A percentile compares a stretch with the other conserved stretches of the same genome.
Conservation (phyloP, 257 asterid species). For the Gentiana macrophylla region DNA sequence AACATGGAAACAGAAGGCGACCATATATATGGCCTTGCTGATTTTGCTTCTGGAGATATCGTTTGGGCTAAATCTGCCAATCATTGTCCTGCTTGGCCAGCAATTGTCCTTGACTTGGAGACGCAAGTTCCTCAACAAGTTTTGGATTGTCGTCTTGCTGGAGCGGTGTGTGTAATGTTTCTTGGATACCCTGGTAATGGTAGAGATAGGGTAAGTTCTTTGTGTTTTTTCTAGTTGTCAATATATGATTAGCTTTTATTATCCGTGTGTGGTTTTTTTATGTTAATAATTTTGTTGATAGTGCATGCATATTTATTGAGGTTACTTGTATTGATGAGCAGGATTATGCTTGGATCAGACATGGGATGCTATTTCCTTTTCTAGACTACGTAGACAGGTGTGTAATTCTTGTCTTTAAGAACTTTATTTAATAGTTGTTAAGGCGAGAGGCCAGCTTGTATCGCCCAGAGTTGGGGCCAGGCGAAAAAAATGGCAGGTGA, state of each 20-base stretch:
- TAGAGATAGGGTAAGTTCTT: constrained; percentile 70
- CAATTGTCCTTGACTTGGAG: constrained; percentile 72
- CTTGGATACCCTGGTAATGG: constrained; percentile 95
- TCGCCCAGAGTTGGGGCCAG: too few relatives aligned
- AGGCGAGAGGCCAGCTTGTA: too few relatives aligned
- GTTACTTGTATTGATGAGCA: constrained; percentile 31
- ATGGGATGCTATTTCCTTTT: constrained; percentile 84
- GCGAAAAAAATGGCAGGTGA: too few relatives aligned
- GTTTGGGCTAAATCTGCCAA: constrained; percentile 93
- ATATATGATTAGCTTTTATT: not conserved
- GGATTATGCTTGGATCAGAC: constrained; percentile 90
- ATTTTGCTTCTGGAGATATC: constrained; percentile 63
- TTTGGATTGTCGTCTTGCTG: constrained; percentile 46
- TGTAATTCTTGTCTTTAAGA: constrained; percentile 12
- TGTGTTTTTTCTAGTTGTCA: too few relatives aligned
- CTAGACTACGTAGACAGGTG: constrained; percentile 82
- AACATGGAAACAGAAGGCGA: constrained; percentile 13
- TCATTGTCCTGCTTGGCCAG: constrained; percentile 91
- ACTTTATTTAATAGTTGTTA: too few relatives aligned
- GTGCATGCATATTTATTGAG: constrained; percentile 15
- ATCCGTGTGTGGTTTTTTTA: not conserved
- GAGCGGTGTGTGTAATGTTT: constrained; percentile 85
- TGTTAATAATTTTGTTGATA: not conserved
- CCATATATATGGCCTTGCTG: constrained; percentile 26
- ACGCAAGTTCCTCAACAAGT: constrained; percentile 80